Base-by-base conservation (phyloP, 1,284 basidiomycete species). In the Peniophora sp. region DNA sequence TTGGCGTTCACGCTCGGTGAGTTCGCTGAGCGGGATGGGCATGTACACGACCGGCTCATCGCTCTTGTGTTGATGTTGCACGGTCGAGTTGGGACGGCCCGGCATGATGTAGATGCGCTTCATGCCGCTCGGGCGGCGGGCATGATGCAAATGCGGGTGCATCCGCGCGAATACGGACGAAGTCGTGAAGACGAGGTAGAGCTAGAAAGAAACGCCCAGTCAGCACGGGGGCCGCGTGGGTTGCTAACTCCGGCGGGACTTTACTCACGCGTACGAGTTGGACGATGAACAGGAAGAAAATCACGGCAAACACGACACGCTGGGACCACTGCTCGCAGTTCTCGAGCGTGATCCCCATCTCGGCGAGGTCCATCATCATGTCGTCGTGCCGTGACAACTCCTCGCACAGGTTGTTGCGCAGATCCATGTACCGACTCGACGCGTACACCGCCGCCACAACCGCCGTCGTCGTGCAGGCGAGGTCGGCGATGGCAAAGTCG, bases 301-400 rank as follows among this genome's bases (percentile, higher is more conserved):
- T 68, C 35, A 78, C 69, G 0, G 69, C 79, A 52, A 83, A 64
- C 25, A 83, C 73, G 14, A 77, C 83, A 32, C 79, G 73, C 61
- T 84, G 84, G 47, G 88, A 74, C 84, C 85, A 88, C 52, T 75
- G 73, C 60, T 89, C 86, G 60, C 85, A 89, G 58, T 87, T 88
- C 65, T 89, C 86, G 25, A 85, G 67, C 55, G 74, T 85, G 56
- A 89, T 71, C 0, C 85, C 86, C 59, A 84, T 74, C 58, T 86
- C 85, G 38, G 75, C 72, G 65, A 85, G 65, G 57, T 79, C 79
- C n/a, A 81, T 78, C 66, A 89, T 73, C 45, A 89, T 67, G 59
- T 88, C 85, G 17, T 84, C 81, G 53, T 88, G 83, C 48, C 79
- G 73, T 2, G 84, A 83, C 27, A 89, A 68, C 59, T 84, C 81